A percentile compares a stretch with the other conserved stretches of the same genome.
These are phyloP conservation scores for Leishmania gerbilli DNA, from an alignment of 208 protist species.

Conservation along the genomic window DNA sequence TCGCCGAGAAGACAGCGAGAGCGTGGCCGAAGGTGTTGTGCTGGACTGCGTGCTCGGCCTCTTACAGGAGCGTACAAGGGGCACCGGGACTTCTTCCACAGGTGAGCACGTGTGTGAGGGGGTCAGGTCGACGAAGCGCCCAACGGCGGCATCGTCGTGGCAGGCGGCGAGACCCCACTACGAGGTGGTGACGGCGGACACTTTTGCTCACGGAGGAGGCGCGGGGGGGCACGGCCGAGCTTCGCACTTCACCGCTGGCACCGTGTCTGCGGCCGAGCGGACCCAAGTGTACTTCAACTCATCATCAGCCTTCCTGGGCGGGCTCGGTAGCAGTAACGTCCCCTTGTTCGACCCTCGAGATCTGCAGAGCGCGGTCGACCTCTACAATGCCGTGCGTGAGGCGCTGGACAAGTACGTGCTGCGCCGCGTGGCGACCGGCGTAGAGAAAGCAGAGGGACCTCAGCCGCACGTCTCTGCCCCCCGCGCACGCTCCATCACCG, in stretches of 20 bases:
- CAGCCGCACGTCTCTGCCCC: background rate
- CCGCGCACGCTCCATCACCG: constrained; percentile 35
- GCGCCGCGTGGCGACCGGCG: constrained; percentile 41
- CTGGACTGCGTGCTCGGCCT: constrained; percentile 29
- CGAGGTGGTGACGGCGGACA: constrained; percentile 52
- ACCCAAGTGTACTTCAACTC: background rate
- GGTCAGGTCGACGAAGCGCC: background rate
- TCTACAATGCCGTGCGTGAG: constrained; percentile 53
- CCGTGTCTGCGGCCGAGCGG: background rate
- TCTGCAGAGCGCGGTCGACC: constrained; percentile 33
- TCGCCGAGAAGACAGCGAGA: background rate
- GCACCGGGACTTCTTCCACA: background rate
- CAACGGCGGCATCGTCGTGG: constrained; percentile 3
- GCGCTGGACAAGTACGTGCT: constrained; percentile 75
- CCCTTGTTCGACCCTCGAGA: constrained; percentile 36
- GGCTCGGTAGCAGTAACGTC: constrained; percentile 14
- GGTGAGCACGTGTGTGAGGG: background rate
- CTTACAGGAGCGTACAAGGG: constrained; percentile 18
- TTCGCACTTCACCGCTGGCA: background rate
- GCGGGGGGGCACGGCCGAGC: background rate
- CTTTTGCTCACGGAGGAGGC: constrained; percentile 24
- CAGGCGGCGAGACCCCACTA: constrained; percentile 23
- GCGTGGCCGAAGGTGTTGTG: constrained; percentile 20
- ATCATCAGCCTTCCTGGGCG: background rate
- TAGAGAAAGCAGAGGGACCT: background rate